Conservation (phyloP, 2,329 filamentous ascomycete species). For the Plectosphaerella sp. region DNA sequence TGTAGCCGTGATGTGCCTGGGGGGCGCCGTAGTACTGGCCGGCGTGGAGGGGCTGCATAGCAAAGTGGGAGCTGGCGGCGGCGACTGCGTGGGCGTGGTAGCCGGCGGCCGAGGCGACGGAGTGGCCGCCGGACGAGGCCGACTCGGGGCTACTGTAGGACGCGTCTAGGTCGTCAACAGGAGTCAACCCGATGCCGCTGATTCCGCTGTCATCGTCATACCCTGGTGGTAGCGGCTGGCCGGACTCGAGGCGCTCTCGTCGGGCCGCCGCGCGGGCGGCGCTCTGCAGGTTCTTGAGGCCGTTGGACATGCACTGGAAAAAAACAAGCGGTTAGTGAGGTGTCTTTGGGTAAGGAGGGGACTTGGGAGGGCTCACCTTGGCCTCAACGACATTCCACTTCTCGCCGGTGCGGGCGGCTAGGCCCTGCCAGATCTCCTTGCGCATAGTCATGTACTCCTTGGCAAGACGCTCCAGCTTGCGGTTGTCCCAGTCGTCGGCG, state of each 20-base stretch:
- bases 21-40: slow-evolving; percentile 20
- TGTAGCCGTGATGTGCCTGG: slow-evolving; percentile 37
- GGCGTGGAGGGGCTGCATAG: slow-evolving; percentile 18
- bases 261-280: slow-evolving; percentile 62
- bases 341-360: background rate
- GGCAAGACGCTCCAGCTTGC: slow-evolving; percentile 70
- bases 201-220: slow-evolving; percentile 70
- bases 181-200: slow-evolving; percentile 55
- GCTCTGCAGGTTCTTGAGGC: slow-evolving; percentile 74
- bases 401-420: slow-evolving; percentile 74
- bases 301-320: slow-evolving; percentile 75
- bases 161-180: slow-evolving; percentile 55
- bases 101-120: slow-evolving; percentile 23
- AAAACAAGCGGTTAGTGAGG: slow-evolving; percentile 7
- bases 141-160: slow-evolving; percentile 53
- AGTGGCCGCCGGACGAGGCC: slow-evolving; percentile 37
- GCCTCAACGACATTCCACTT: slow-evolving; percentile 69
- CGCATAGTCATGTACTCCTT: slow-evolving; percentile 75
- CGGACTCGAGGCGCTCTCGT: slow-evolving; percentile 56
- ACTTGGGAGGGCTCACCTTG: slow-evolving; percentile 40
- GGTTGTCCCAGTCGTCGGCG: slow-evolving; percentile 72
- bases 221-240: slow-evolving; percentile 34
- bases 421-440: slow-evolving; percentile 74
- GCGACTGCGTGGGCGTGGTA: slow-evolving; percentile 26
- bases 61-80: slow-evolving; percentile 21